phyloP scores from a whole-genome alignment of 495 filamentous ascomycete species.

The Cenococcum geophilum region DNA sequence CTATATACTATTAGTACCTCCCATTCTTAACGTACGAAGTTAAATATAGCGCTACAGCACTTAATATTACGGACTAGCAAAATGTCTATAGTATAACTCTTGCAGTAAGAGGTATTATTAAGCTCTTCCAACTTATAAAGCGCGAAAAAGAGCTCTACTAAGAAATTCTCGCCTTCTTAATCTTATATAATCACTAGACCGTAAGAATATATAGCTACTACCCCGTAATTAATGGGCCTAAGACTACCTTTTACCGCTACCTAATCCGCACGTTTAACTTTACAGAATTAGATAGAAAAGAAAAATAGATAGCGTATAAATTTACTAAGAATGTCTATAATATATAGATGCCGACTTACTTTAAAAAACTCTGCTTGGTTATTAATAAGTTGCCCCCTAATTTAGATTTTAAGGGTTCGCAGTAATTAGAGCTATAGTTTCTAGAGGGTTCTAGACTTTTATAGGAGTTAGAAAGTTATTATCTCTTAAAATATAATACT shows the following conservation, averaged over 20 bases:
- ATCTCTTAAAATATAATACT: neutral
- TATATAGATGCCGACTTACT: slow-evolving; percentile 25
- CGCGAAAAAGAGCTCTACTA: slow-evolving; percentile 40
- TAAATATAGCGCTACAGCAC: slow-evolving; percentile 35
- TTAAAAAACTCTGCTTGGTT: slow-evolving; percentile 28
- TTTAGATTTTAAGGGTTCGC: slow-evolving; percentile 18
- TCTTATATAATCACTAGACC: slow-evolving; percentile 42
- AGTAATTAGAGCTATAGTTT: neutral
- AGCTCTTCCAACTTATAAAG: slow-evolving; percentile 36
- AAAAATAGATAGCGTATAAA: slow-evolving; percentile 35
- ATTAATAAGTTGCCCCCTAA: slow-evolving; percentile 12
- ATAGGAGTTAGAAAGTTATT: neutral
- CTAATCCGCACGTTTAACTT: slow-evolving; percentile 33
- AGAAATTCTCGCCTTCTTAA: slow-evolving; percentile 44
- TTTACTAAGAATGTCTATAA: slow-evolving; percentile 31
- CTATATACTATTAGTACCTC: slow-evolving; percentile 38
- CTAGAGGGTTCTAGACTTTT: neutral
- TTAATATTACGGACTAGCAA: slow-evolving; percentile 39
- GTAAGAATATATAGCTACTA: slow-evolving; percentile 37
- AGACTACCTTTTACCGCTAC: slow-evolving; percentile 35
- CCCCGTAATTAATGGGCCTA: slow-evolving; percentile 18
- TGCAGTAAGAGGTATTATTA: slow-evolving; percentile 34
- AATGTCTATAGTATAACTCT: slow-evolving; percentile 40
- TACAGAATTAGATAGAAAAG: slow-evolving; percentile 32
- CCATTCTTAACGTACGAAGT: slow-evolving; percentile 41